A percentile compares a stretch with the other conserved stretches of the same genome.
phyloP scores from a whole-genome alignment of 768 basidiomycete genomes.

The Gyrodon lividus region DNA sequence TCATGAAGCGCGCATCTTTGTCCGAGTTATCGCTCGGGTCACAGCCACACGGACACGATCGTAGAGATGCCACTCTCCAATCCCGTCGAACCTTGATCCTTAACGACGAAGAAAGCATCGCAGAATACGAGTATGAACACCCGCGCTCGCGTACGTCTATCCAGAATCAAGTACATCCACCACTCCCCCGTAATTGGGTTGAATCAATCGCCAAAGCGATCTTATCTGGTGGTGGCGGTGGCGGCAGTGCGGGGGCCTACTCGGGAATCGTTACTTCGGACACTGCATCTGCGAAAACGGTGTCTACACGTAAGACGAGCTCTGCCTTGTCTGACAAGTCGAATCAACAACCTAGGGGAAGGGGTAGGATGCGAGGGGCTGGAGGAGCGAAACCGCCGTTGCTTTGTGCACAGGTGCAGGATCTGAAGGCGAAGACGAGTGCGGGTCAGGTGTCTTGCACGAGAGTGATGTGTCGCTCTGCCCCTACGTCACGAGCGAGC shows the following conservation, averaged over 20 bases:
- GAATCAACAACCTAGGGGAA: constrained; percentile 21
- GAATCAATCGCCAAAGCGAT: constrained; percentile 68
- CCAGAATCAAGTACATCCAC: constrained; percentile 37
- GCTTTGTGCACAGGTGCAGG: constrained; percentile 34
- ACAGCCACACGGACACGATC: constrained; percentile 19
- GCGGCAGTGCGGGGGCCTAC: neutral
- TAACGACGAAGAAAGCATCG: constrained; percentile 32
- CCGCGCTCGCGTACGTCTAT: constrained; percentile 28
- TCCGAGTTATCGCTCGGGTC: constrained; percentile 35
- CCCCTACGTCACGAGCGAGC: constrained; percentile 60
- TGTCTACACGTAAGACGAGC: constrained; percentile 23
- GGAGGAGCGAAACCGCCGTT: constrained; percentile 30
- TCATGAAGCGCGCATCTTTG: constrained; percentile 31
- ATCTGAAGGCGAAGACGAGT: constrained; percentile 25
- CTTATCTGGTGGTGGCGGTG: constrained; percentile 49
- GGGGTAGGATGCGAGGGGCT: neutral
- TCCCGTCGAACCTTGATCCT: constrained; percentile 28
- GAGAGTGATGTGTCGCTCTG: constrained; percentile 66
- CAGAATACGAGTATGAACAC: constrained; percentile 18
- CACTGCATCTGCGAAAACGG: constrained; percentile 22
- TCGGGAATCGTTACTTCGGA: constrained; percentile 35
- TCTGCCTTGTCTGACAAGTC: constrained; percentile 26
- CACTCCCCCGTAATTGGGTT: constrained; percentile 68
- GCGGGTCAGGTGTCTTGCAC: constrained; percentile 46
- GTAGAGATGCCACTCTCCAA: constrained; percentile 34